Base-by-base conservation (phyloP, 208 protist genomes). In the Herpetomonas tarakana region DNA sequence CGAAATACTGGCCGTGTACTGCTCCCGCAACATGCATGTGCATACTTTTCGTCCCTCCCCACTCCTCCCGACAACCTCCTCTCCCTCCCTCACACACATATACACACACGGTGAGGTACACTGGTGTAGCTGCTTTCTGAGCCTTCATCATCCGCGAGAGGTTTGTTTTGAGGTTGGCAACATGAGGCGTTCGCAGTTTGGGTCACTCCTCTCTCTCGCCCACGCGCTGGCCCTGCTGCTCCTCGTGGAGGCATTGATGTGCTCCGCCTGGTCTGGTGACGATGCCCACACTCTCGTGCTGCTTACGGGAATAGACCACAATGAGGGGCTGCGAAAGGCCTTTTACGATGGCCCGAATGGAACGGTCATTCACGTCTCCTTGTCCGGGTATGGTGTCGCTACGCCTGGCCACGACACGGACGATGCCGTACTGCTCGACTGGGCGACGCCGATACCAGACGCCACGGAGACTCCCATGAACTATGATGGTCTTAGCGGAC, bases 311-410 rank as follows among this genome's bases (percentile, higher is more conserved):
- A 65, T 88, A 22, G 81, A 79, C 67, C 49, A 26, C 0, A 58
- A 84, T 31, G 29, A 44, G 0, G 39, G 0, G 1, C 44, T 88
- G 50, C 67, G 74, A n/a, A 52, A 73, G n/a, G 52, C 58, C 28
- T 79, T 88, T 16, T 88, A 88, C 65, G 67, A 83, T 54, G 65
- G 60, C 12, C 76, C 74, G 3, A 58, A 27, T 18, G 73, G 65
- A 12, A 69, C 71, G 0, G 22, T 55, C 7, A 55, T 85, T 24
- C 52, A 28, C 19, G 16, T 85, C 12, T 28, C 62, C 0, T 56
- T 69, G 19, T 62, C 54, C 0, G 67, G 58, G 14, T 78, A 76
- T 49, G 61, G 66, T 24, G 41, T 79, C 3, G 24, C 54, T 3
- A 6, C 49, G 2, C 28, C 29, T 16, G 39, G 11, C 26, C 47